Percentiles rank a stretch among this genome's conserved stretches.
Conservation (phyloP, 768 basidiomycete genomes). For the Psilocybe tampanensis region DNA sequence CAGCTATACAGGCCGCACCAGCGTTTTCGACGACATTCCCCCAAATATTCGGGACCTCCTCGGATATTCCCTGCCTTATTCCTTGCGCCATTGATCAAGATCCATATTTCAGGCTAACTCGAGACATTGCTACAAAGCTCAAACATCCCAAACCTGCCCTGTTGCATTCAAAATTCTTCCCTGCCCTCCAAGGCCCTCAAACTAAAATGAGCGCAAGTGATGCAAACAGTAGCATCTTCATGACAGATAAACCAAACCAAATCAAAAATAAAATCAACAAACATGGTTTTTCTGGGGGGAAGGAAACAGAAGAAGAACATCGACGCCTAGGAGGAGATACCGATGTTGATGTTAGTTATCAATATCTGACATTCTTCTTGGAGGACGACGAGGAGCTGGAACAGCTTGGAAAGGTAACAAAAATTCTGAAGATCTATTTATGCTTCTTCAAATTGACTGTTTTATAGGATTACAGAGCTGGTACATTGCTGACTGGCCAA, state of each 20-base stretch:
- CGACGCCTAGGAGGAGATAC: constrained; percentile 85
- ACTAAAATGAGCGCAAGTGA: constrained; percentile 99
- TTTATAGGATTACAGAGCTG: constrained; percentile 86
- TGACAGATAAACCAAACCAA: constrained; percentile 90
- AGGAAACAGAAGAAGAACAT: constrained; percentile 96
- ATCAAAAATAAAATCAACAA: constrained; percentile 98
- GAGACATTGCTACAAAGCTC: constrained; percentile 91
- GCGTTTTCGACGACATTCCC: constrained; percentile 99
- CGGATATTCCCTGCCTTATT: constrained; percentile 90
- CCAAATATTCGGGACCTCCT: constrained; percentile 86
- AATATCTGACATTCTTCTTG: constrained; percentile 93
- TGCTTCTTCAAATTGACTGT: background rate
- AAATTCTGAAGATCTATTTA: background rate
- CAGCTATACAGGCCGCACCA: constrained; percentile 92
- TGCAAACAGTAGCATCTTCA: constrained; percentile 90
- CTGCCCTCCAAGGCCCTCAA: constrained; percentile 95
- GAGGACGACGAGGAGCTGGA: constrained; percentile 92
- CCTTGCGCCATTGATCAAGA: constrained; percentile 99
- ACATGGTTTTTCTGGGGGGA: constrained; percentile 95
- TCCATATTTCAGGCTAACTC: constrained; percentile 96
- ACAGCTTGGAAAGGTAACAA: constrained; percentile 69
- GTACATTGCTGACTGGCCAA: constrained; percentile 85
- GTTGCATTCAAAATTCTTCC: constrained; percentile 96
- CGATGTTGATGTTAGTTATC: constrained; percentile 94
- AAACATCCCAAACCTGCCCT: constrained; percentile 95